These are phyloP conservation scores for Begonia peltatifolia DNA, from an alignment of 306 rosid genomes.

Conservation along the genomic window DNA sequence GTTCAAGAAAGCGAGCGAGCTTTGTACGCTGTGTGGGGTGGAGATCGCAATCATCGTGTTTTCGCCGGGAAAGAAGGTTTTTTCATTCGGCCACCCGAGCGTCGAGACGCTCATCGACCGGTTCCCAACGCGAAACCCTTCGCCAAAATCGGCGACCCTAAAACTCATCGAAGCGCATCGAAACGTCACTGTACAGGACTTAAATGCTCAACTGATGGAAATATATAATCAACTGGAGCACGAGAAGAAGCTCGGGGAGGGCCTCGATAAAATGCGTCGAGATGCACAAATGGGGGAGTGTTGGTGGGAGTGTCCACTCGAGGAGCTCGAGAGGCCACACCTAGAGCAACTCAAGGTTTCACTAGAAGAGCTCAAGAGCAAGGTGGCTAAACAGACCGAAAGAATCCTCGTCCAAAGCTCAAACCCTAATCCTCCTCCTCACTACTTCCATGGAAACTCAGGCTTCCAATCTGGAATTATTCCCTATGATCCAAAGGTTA, in stretches of 20 bases:
- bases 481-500: too few relatives aligned
- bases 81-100: constrained; percentile 31
- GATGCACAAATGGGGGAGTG: background rate
- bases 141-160: background rate
- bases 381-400: background rate
- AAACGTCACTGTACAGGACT: constrained; percentile 2
- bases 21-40: constrained; percentile 24
- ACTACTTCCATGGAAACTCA: too few relatives aligned
- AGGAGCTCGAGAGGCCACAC: background rate
- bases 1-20: constrained; percentile 41
- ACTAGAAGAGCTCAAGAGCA: constrained; percentile 5
- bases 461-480: too few relatives aligned
- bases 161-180: constrained; percentile 5
- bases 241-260: constrained; percentile 9
- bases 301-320: constrained; percentile 6
- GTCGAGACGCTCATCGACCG: constrained; percentile 11
- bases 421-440: background rate
- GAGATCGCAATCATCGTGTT: constrained; percentile 26
- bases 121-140: background rate
- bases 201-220: constrained; percentile 3
- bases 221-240: constrained; percentile 3
- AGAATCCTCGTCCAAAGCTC: background rate
- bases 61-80: constrained; percentile 27
- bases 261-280: background rate
- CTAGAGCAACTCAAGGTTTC: constrained; percentile 7